Evolutionary conservation across 495 filamentous ascomycete species (phyloP), one percentile per base, ranked within the genome.

Genomic region (Neurospora sp.): DNA sequence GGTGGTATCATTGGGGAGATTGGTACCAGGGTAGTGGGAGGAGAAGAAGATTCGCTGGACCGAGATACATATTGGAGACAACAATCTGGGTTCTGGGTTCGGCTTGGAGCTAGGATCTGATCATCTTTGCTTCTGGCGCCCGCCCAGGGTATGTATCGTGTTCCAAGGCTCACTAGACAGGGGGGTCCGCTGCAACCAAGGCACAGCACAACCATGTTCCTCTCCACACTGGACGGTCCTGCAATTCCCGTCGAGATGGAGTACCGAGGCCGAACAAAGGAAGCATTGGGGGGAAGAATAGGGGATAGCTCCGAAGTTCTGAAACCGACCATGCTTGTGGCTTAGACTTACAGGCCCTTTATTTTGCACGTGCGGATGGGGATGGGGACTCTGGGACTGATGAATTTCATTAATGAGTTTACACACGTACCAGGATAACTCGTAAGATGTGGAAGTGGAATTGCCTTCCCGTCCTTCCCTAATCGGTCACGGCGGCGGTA

Each of bases 211-310:
- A 31, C 53, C 53, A 16, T 61, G 53, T 61, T 61, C 22, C 22
- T 42, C 39, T 41, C 69, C 69, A 39, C 69, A 70, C 69, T 27
- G 16, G 12, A 70, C 27, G 40, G 69, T 70, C 69, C 69, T 70
- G 69, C 27, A 70, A 70, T 70, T 70, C 69, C 69, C 69, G 69
- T 61, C 12, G 53, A 61, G 53, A 61, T 61, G 53, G 53, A 61
- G 53, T 27, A 14, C 16, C 22, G 53, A 61, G 53, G 22, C 53
- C 53, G 53, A 61, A 61, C 22, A 59, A 31, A 61, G 53, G 22
- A 20, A 61, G 20, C 9, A 53, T 12, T 10, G 45, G 9, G n/a
- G 44, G 4, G n/a, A 1, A 53, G 45, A 22, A 61, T 61, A 61
- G 53, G 47, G 47, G 5, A 61, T 61, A 61, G 53, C 12, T 61